These are phyloP conservation scores for Haematococcus sp. DNA, from an alignment of 139 green algal species.

Conservation along the genomic window DNA sequence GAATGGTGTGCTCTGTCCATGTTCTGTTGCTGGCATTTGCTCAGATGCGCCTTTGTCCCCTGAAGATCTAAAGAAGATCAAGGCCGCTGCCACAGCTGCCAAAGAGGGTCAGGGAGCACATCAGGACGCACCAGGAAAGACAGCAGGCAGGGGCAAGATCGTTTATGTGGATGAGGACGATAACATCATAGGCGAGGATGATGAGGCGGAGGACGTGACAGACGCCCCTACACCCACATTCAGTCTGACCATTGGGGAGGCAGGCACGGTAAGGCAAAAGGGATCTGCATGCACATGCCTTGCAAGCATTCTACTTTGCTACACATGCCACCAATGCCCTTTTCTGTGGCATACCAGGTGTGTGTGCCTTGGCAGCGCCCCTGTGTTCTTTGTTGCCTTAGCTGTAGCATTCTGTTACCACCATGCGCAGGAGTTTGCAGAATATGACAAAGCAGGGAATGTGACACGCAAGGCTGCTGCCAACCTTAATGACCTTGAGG, in stretches of 20 bases:
- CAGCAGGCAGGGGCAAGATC: not conserved
- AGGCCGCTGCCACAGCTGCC: not conserved
- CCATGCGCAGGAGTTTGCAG: conserved; percentile 13
- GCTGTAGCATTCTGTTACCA: too few species aligned
- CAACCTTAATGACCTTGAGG: not conserved
- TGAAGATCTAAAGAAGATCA: not conserved
- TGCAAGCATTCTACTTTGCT: too few species aligned
- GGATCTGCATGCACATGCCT: too few species aligned
- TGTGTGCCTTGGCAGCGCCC: too few species aligned
- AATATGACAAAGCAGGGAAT: conserved; percentile 8
- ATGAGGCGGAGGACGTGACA: conserved; percentile 17
- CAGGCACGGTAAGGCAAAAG: conserved; percentile 8
- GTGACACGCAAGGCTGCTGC: not conserved
- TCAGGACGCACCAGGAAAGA: not conserved
- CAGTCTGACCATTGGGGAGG: conserved; percentile 10
- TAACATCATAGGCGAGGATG: conserved; percentile 18
- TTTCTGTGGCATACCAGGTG: too few species aligned
- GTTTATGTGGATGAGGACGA: conserved; percentile 18
- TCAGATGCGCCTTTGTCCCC: not conserved
- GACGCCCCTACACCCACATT: not conserved
- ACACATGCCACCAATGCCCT: too few species aligned
- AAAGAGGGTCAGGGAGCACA: not conserved
- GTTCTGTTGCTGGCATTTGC: not conserved
- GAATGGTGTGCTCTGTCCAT: not conserved
- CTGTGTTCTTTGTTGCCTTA: too few species aligned